A percentile compares a stretch with the other conserved stretches of the same genome.
Evolutionary conservation across 2,329 filamentous ascomycete genomes (phyloP).

Genomic region (Fusarium kyushuense): DNA sequence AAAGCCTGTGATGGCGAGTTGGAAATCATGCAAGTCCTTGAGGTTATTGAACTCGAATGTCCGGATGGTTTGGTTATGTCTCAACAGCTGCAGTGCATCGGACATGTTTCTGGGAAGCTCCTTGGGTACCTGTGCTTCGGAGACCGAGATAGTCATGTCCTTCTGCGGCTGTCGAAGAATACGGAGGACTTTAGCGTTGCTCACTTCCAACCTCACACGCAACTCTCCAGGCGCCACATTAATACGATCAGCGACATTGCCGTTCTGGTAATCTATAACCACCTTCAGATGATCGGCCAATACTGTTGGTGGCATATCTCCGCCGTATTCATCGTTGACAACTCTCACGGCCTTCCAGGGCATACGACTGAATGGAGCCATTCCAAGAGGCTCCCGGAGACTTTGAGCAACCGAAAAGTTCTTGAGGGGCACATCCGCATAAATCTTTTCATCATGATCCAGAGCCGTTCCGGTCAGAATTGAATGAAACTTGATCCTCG

Average conservation of each 20-base stretch:
- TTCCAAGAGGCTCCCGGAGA: conserved; percentile 62
- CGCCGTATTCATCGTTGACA: conserved; percentile 76
- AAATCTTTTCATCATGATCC: conserved; percentile 75
- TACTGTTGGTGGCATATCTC: conserved; percentile 73
- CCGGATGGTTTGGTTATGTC: conserved; percentile 73
- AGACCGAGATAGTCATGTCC: conserved; percentile 81
- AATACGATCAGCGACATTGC: conserved; percentile 84
- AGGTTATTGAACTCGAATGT: conserved; percentile 76
- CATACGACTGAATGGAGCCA: conserved; percentile 63
- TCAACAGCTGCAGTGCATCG: conserved; percentile 71
- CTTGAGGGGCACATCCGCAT: conserved; percentile 75
- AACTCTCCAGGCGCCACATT: conserved; percentile 84
- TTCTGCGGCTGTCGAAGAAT: conserved; percentile 79
- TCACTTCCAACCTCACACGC: conserved; percentile 73
- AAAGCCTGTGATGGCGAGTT: conserved; percentile 83
- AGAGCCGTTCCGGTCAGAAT: conserved; percentile 79
- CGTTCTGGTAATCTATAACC: conserved; percentile 79
- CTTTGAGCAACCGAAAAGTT: conserved; percentile 72
- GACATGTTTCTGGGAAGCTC: conserved; percentile 73
- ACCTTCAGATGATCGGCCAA: conserved; percentile 82
- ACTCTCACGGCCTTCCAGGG: conserved; percentile 77
- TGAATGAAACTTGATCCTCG: conserved; percentile 77
- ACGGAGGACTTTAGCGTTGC: conserved; percentile 71
- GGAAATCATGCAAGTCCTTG: conserved; percentile 80
- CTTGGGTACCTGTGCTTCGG: conserved; percentile 72